Evolutionary conservation across 345 rosid species (phyloP).

Genomic region (Adansonia digitata): DNA sequence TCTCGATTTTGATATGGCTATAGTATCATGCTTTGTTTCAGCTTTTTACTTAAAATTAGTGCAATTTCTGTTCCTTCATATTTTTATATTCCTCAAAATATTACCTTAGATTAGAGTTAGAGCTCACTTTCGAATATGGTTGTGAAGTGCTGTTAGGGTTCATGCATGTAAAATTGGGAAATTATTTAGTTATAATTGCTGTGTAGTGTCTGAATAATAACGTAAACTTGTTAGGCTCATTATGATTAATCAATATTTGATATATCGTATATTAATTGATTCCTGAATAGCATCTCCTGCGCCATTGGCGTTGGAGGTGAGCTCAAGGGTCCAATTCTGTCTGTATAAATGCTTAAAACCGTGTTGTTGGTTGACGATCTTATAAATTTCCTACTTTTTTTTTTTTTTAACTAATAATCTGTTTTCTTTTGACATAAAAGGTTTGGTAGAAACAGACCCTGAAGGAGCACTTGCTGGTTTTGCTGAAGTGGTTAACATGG

Average conservation of each 20-base stretch:
- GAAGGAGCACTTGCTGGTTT: constrained; percentile 93
- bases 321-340: neutral
- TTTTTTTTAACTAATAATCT: neutral
- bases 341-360: neutral
- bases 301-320: neutral
- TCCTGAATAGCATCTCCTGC: neutral
- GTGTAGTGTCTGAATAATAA: neutral
- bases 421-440: constrained; percentile 28
- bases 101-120: neutral
- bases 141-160: constrained; percentile 1
- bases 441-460: constrained; percentile 89
- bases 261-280: neutral
- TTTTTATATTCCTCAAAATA: neutral
- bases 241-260: neutral
- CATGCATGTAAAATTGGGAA: neutral
- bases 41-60: neutral
- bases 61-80: neutral
- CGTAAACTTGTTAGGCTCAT: neutral
- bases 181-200: neutral
- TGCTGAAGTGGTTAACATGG: constrained; percentile 90
- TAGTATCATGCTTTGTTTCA: neutral
- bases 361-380: neutral
- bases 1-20: neutral
- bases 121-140: neutral
- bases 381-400: neutral